These are phyloP conservation scores for Boletus sp. DNA, from an alignment of 1,284 basidiomycete species.

Conservation along the genomic window DNA sequence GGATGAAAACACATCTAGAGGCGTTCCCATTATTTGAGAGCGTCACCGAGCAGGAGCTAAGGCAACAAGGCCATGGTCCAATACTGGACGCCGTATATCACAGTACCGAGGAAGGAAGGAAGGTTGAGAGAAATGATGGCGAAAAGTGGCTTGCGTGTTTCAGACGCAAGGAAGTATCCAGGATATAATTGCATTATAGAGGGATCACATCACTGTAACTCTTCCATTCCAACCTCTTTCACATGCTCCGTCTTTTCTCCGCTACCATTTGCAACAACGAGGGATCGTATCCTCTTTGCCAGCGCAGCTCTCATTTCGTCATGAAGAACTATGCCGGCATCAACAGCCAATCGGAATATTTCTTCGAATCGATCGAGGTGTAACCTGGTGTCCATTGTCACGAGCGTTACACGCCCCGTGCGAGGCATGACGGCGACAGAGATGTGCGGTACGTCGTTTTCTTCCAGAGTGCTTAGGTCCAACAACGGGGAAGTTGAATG, in stretches of 20 bases:
- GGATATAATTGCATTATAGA: conserved; percentile 10
- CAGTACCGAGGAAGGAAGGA: conserved; percentile 95
- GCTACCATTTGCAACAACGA: conserved; percentile 51
- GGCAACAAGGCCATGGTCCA: conserved; percentile 65
- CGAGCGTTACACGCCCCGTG: conserved; percentile 79
- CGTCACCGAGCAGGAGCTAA: conserved; percentile 74
- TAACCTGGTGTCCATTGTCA: conserved; percentile 92
- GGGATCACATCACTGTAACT: conserved; percentile 30
- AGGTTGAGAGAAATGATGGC: conserved; percentile 91
- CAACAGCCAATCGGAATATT: conserved; percentile 76
- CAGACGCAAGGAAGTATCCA: conserved; percentile 53
- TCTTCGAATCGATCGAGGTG: conserved; percentile 93
- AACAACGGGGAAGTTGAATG: conserved; percentile 77
- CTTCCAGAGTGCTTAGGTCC: conserved; percentile 87
- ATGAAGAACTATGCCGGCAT: conserved; percentile 79
- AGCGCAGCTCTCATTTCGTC: conserved; percentile 82
- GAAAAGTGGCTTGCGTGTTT: conserved; percentile 90
- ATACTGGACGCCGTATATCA: conserved; percentile 80
- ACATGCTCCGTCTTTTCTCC: conserved; percentile 28
- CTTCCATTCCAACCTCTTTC: conserved; percentile 33
- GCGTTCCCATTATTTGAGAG: conserved; percentile 86
- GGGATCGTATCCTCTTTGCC: conserved; percentile 57
- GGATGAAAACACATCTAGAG: conserved; percentile 91
- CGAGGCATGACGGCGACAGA: conserved; percentile 89
- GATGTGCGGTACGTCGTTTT: conserved; percentile 84